Conservation (phyloP, 2,329 filamentous ascomycete genomes). For the Thelonectria rubi region DNA sequence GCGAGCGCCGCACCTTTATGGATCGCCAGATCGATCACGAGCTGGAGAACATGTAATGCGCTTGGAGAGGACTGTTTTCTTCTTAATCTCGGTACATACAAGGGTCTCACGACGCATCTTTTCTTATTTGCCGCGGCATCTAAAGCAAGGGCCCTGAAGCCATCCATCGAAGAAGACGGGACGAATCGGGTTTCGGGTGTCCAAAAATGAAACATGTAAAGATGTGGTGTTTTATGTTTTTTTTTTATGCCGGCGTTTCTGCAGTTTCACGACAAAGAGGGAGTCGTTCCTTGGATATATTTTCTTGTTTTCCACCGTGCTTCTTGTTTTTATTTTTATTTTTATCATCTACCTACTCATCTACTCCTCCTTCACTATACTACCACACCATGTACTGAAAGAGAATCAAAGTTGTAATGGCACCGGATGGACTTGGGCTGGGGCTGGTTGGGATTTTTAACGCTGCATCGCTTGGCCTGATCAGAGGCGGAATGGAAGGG, state of each 20-base stretch:
- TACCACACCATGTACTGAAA: constrained; percentile 12
- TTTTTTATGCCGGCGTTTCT: constrained; percentile 32
- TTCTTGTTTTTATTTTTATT: background rate
- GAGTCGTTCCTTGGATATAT: constrained; percentile 36
- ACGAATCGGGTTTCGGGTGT: constrained; percentile 15
- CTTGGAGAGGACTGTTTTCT: constrained; percentile 19
- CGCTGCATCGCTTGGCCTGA: constrained; percentile 16
- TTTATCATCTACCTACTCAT: constrained; percentile 25
- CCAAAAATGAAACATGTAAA: constrained; percentile 36
- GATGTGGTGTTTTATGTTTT: constrained; percentile 11
- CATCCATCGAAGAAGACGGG: constrained; percentile 4
- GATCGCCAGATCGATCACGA: constrained; percentile 93
- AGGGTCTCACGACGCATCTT: background rate
- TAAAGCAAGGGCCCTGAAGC: background rate
- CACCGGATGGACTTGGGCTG: constrained; percentile 27
- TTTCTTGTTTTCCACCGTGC: no score
- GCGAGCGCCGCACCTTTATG: constrained; percentile 88
- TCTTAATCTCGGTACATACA: constrained; percentile 36
- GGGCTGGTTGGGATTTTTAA: constrained; percentile 14
- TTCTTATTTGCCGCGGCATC: background rate
- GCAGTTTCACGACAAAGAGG: constrained; percentile 32
- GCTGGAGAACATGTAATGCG: constrained; percentile 84
- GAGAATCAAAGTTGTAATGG: constrained; percentile 35
- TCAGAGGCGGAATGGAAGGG: constrained; percentile 15
- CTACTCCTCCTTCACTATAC: constrained; percentile 14